Percentiles rank a stretch among this genome's conserved stretches.
phyloP scores from a whole-genome alignment of 75 land plant genomes.

The Pseudotsuga menziesii region DNA sequence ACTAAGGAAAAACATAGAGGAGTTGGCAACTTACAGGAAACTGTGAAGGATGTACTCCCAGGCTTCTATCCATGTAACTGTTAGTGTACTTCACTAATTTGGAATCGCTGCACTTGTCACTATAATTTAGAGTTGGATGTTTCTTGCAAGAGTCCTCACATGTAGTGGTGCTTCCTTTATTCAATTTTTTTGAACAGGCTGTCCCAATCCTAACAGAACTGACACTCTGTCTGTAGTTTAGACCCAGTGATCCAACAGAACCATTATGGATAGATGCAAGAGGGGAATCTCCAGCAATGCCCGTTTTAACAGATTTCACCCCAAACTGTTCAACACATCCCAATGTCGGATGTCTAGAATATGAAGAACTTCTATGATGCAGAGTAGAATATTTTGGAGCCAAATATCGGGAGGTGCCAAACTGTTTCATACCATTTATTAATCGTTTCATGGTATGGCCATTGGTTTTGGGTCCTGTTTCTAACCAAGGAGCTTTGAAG shows the following conservation, averaged over 20 bases:
- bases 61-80: background rate
- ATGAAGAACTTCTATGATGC: background rate
- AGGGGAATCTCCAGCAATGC: background rate
- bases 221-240: background rate
- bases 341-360: background rate
- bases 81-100: constrained; percentile 4
- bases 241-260: constrained; percentile 6
- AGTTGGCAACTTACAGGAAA: background rate
- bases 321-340: constrained; percentile 4
- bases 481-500: background rate
- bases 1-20: background rate
- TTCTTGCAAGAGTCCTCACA: background rate
- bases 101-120: background rate
- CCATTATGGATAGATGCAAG: constrained; percentile 8
- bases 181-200: constrained; percentile 28
- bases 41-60: background rate
- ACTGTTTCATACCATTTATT: background rate
- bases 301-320: constrained; percentile 15
- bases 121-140: background rate
- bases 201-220: constrained; percentile 28
- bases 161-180: constrained; percentile 10
- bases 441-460: background rate
- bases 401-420: background rate
- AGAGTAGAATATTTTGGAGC: background rate
- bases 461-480: constrained; percentile 8